Evolutionary conservation across 352 stramenopile species (phyloP).

Genomic region (Globisporangium okanoganense): DNA sequence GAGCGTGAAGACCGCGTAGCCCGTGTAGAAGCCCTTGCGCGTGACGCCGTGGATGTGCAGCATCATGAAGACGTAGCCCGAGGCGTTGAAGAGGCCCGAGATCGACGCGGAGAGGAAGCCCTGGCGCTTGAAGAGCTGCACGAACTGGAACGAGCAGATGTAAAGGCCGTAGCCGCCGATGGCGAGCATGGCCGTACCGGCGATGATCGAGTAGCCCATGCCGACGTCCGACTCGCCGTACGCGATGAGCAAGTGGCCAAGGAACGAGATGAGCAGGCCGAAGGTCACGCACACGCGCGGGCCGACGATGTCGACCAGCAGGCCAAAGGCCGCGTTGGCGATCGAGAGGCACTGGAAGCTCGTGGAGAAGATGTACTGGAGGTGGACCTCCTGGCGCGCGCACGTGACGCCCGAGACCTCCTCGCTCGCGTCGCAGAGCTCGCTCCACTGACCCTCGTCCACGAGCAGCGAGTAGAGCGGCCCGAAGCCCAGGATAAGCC

Average conservation of each 20-base stretch:
- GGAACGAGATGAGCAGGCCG: constrained; percentile 32
- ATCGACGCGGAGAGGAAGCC: constrained; percentile 37
- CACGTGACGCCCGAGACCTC: constrained; percentile 27
- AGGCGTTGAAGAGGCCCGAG: constrained; percentile 50
- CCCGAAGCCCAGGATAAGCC: constrained; percentile 46
- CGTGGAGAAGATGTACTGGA: constrained; percentile 55
- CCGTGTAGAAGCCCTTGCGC: constrained; percentile 26
- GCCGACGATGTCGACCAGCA: constrained; percentile 42
- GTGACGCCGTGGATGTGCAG: constrained; percentile 37
- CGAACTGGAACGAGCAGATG: constrained; percentile 46
- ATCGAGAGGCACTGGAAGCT: constrained; percentile 42
- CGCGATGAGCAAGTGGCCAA: constrained; percentile 41
- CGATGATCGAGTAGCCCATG: not conserved
- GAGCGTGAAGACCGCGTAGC: constrained; percentile 21
- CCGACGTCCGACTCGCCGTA: constrained; percentile 29
- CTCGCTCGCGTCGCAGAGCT: constrained; percentile 26
- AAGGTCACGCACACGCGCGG: constrained; percentile 30
- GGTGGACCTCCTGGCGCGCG: constrained; percentile 33
- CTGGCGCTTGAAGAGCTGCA: constrained; percentile 39
- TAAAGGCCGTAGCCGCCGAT: constrained; percentile 43
- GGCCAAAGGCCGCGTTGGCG: constrained; percentile 41
- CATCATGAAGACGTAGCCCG: constrained; percentile 47
- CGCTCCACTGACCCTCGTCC: constrained; percentile 37
- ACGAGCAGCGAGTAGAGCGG: constrained; percentile 49
- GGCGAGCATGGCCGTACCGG: constrained; percentile 32